A percentile compares a stretch with the other conserved stretches of the same genome.
Evolutionary conservation across 2,329 filamentous ascomycete species (phyloP).

Genomic region (Thelonectria olida): DNA sequence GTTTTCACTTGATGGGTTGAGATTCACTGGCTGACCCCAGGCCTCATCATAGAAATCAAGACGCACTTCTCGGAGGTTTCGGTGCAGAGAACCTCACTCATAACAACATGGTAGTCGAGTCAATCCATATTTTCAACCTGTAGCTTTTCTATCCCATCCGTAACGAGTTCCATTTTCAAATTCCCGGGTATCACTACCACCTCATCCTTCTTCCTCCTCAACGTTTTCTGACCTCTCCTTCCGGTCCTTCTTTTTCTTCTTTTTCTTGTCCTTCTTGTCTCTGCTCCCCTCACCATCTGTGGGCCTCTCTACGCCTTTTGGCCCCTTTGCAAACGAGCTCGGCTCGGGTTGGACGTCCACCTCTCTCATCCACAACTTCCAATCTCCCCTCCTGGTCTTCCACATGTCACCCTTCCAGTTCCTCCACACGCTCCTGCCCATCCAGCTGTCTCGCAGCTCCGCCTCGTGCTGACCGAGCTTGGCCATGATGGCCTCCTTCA

Average conservation of each 20-base stretch:
- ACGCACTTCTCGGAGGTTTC: no score
- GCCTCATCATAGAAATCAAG: no score
- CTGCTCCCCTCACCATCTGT: slow-evolving; percentile 4
- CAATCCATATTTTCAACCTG: no score
- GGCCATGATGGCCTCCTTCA: slow-evolving; percentile 65
- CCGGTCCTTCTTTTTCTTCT: slow-evolving; percentile 24
- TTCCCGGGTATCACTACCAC: slow-evolving; percentile 7
- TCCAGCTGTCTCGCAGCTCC: slow-evolving; percentile 61
- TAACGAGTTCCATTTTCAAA: not conserved
- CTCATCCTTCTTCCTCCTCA: slow-evolving; percentile 10
- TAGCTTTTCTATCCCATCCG: not conserved
- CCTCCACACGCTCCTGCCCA: slow-evolving; percentile 65
- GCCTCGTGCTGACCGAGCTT: slow-evolving; percentile 58
- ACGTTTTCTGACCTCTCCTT: slow-evolving; percentile 10
- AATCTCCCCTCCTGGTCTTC: slow-evolving; percentile 62
- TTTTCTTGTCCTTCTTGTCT: slow-evolving; percentile 25
- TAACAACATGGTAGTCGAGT: no score
- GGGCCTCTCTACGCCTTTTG: slow-evolving; percentile 20
- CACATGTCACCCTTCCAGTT: slow-evolving; percentile 67
- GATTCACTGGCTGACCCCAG: no score
- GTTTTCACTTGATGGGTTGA: no score
- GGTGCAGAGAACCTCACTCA: no score
- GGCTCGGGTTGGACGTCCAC: slow-evolving; percentile 41
- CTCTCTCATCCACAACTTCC: slow-evolving; percentile 67
- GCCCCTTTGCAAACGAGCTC: slow-evolving; percentile 27